Percentiles rank a stretch among this genome's conserved stretches.
Conservation (phyloP, 2,329 filamentous ascomycete genomes). For the Trichoderma semiorbis region DNA sequence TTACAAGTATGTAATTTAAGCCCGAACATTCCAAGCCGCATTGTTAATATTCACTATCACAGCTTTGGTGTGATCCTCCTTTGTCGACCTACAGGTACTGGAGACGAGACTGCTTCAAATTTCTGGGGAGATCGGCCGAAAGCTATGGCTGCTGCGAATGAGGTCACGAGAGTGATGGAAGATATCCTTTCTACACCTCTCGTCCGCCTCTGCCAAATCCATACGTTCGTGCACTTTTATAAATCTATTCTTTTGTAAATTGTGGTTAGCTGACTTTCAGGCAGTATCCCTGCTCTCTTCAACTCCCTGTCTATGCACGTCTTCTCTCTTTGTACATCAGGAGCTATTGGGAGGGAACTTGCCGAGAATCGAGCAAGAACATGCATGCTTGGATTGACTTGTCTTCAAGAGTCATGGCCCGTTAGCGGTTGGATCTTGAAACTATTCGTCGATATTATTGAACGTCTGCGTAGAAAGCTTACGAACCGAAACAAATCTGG, state of each 20-base stretch:
- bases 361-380: not conserved
- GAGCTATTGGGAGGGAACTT: not conserved
- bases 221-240: not conserved
- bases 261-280: not conserved
- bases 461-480: not conserved
- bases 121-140: conserved; percentile 4
- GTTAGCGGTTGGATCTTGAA: conserved; percentile 4
- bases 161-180: conserved; percentile 1
- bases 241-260: not conserved
- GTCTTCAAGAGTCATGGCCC: conserved; percentile 1
- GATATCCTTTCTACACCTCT: not conserved
- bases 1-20: not conserved
- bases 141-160: not conserved
- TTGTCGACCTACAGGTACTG: not conserved
- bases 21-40: not conserved
- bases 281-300: not conserved
- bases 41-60: not conserved
- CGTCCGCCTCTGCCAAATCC: not conserved
- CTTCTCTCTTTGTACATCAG: not conserved
- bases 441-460: not conserved
- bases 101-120: not conserved
- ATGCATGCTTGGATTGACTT: not conserved
- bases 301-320: not conserved
- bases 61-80: not conserved
- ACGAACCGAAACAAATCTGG: not conserved